A percentile compares a stretch with the other conserved stretches of the same genome.
Conservation (phyloP, 2,329 filamentous ascomycete species). For the Arthrobotrys sinensis region DNA sequence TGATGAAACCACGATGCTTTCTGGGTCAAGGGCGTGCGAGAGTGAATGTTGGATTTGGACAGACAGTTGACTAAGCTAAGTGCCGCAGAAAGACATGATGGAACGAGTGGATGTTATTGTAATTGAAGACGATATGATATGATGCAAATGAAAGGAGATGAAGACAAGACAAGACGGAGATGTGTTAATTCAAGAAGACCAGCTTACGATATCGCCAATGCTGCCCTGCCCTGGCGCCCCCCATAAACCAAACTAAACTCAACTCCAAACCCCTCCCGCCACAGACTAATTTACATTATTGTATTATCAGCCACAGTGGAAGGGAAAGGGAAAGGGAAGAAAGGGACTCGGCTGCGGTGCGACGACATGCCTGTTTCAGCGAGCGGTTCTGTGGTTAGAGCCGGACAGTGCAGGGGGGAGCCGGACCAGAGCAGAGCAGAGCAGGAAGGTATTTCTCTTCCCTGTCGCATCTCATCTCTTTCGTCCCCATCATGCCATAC, state of each 20-base stretch:
- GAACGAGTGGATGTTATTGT: neutral
- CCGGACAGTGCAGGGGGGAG: neutral
- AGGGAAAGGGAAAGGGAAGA: neutral
- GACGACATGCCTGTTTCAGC: conserved; percentile 7
- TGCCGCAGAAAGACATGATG: no score
- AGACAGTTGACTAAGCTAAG: no score
- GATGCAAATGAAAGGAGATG: neutral
- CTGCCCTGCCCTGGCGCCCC: conserved; percentile 31
- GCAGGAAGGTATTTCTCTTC: neutral
- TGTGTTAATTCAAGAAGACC: neutral
- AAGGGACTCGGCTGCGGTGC: neutral
- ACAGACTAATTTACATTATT: neutral
- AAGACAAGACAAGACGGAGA: neutral
- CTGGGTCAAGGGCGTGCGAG: no score
- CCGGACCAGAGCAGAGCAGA: no score
- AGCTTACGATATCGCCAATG: conserved; percentile 40
- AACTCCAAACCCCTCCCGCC: conserved; percentile 11
- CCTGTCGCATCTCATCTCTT: conserved; percentile 19
- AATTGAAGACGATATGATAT: neutral
- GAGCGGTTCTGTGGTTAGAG: neutral
- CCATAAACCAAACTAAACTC: no score
- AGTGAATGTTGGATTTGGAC: no score
- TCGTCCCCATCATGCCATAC: neutral
- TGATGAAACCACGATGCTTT: no score
- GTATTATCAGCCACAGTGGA: neutral